These are phyloP conservation scores for Ogataea paraovalis DNA, from an alignment of 805 yeast genomes.

Conservation along the genomic window DNA sequence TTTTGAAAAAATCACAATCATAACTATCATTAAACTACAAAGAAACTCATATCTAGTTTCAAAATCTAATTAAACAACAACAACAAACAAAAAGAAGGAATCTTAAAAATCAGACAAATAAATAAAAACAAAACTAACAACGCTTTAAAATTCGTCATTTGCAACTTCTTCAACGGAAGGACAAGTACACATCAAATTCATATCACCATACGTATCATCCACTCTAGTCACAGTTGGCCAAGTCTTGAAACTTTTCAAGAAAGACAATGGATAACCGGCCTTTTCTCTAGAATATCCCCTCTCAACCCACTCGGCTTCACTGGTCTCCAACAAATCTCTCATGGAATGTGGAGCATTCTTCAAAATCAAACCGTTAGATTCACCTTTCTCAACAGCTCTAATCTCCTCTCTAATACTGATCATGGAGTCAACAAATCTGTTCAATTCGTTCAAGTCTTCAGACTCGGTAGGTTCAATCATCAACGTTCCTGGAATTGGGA, in stretches of 20 bases:
- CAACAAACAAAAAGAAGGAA: not conserved
- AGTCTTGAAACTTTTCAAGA: constrained; percentile 68
- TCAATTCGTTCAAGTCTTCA: constrained; percentile 82
- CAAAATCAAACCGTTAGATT: constrained; percentile 62
- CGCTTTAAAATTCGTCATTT: not conserved
- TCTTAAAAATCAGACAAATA: not conserved
- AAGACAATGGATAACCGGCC: constrained; percentile 90
- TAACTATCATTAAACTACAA: not conserved
- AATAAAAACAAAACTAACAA: not conserved
- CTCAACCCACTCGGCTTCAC: constrained; percentile 65
- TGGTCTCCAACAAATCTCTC: constrained; percentile 63
- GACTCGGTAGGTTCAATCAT: constrained; percentile 99
- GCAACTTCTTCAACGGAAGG: constrained; percentile 78
- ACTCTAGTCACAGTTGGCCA: constrained; percentile 96
- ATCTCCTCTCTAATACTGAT: constrained; percentile 82
- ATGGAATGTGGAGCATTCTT: constrained; percentile 92
- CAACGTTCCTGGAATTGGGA: constrained; percentile 96
- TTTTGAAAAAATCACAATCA: not conserved
- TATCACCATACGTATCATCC: constrained; percentile 93
- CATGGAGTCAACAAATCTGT: constrained; percentile 85
- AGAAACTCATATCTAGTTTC: not conserved
- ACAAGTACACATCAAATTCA: constrained; percentile 90
- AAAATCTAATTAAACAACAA: not conserved
- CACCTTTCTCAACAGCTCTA: constrained; percentile 62
- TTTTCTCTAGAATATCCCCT: constrained; percentile 90